Base-by-base conservation (phyloP, 2,329 filamentous ascomycete genomes). In the Meredithiella fracta region DNA sequence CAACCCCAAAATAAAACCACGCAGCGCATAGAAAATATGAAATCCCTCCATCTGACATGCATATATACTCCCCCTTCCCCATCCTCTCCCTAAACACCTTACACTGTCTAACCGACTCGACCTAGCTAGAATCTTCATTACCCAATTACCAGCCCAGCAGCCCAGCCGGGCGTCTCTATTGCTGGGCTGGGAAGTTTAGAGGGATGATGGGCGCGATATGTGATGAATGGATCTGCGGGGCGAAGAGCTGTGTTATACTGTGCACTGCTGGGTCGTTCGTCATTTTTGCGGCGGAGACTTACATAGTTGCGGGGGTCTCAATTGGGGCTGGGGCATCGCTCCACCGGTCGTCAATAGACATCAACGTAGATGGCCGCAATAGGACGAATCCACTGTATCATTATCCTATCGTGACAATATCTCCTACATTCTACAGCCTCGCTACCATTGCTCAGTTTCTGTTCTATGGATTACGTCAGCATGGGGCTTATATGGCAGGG, bases 41-140 rank as follows among this genome's bases (percentile, higher is more conserved):
- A 52, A 34, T 34, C 29, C 29, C 29, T 34, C 29, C 5, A 11
- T 52, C 50, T 37, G 26, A 52, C 50, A 52, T 52, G 34, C 50
- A 52, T 52, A 9, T 8, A 38, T n/a, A 9, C 26, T 20, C 50
- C 50, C 37, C 44, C 44, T 9, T 9, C 44, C 23, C 9, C 44
- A 25, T 49, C 15, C 17, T n/a, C 40, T n/a, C 8, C 40, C 37
- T n/a, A 38, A 9, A 44, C 17, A 44, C 40, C 20, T n/a, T 20
- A 7, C 40, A 20, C 40, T 44, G 40, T n/a, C 29, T 11, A 34
- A 34, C 29, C 11, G 29, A 11, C 11, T 11, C 29, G 29, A 34
- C 11, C 29, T 34, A 5, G 11, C 11, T 34, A 5, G 29, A 11
- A 34, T 34, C 29, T 11, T n/a, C n/a, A n/a, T n/a, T n/a, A n/a